These are phyloP conservation scores for Auricularia sp. DNA, from an alignment of 768 basidiomycete genomes.

Conservation along the genomic window DNA sequence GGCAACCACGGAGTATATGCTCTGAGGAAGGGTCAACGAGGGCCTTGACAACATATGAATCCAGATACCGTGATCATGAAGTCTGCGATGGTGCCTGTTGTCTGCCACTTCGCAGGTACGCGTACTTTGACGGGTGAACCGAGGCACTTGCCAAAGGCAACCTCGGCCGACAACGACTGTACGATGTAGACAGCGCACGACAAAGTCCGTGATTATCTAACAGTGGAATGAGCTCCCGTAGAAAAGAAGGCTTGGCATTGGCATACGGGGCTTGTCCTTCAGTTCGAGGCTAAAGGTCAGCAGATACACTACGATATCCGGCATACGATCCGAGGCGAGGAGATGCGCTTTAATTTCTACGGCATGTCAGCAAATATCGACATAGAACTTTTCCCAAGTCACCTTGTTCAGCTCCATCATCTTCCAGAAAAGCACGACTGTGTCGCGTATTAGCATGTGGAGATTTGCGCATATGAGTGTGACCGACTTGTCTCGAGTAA, in stretches of 20 bases:
- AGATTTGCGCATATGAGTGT: not conserved
- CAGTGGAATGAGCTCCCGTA: conserved; percentile 4
- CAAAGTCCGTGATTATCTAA: conserved; percentile 86
- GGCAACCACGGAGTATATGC: conserved; percentile 82
- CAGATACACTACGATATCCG: conserved; percentile 68
- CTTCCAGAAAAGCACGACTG: conserved; percentile 83
- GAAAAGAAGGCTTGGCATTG: conserved; percentile 1
- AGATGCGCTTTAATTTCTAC: conserved; percentile 83
- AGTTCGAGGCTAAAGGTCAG: conserved; percentile 76
- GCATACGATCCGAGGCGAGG: conserved; percentile 67
- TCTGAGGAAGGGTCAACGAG: conserved; percentile 31
- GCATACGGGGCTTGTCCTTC: conserved; percentile 88
- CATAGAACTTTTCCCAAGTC: not conserved
- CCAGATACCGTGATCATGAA: conserved; percentile 68
- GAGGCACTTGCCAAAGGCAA: conserved; percentile 61
- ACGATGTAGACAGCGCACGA: conserved; percentile 85
- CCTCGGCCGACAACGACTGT: conserved; percentile 82
- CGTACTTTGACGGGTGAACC: conserved; percentile 51
- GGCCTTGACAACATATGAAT: not conserved
- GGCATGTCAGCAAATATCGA: not conserved
- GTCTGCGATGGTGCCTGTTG: conserved; percentile 66
- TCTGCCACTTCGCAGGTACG: conserved; percentile 68
- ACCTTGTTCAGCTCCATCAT: conserved; percentile 91
- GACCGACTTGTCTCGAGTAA: conserved; percentile 69
- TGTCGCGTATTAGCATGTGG: conserved; percentile 5